phyloP scores from a whole-genome alignment of 495 filamentous ascomycete genomes.

The Aspergillus indologenus region DNA sequence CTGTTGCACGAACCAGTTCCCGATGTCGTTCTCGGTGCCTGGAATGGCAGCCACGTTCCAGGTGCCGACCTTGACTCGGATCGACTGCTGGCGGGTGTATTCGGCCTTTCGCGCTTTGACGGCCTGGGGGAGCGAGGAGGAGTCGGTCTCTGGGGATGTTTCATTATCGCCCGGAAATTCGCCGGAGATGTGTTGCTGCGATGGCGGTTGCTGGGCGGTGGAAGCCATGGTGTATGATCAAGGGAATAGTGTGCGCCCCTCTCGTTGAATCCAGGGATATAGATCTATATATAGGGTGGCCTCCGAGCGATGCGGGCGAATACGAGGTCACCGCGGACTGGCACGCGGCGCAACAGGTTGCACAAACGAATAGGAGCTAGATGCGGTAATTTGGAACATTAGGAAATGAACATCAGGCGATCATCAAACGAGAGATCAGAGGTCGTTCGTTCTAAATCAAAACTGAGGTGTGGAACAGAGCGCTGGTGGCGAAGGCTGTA shows the following conservation, averaged over 20 bases:
- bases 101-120: slow-evolving; percentile 71
- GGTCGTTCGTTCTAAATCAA: not conserved
- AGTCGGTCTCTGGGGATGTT: slow-evolving; percentile 28
- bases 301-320: not conserved
- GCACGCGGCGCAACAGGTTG: slow-evolving; percentile 3
- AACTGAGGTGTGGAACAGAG: not conserved
- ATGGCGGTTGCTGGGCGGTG: slow-evolving; percentile 7
- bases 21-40: slow-evolving; percentile 81
- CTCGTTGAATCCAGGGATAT: not conserved
- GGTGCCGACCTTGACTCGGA: slow-evolving; percentile 81
- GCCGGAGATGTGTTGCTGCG: slow-evolving; percentile 12
- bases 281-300: not conserved
- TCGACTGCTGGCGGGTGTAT: slow-evolving; percentile 64
- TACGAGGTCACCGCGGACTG: not conserved
- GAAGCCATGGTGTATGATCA: slow-evolving; percentile 15
- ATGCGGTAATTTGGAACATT: not conserved
- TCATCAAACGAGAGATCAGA: too few species aligned
- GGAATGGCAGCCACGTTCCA: slow-evolving; percentile 91
- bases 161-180: slow-evolving; percentile 24
- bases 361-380: not conserved
- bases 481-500: not conserved
- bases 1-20: slow-evolving; percentile 77
- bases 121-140: slow-evolving; percentile 52
- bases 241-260: not conserved
- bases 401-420: not conserved